Evolutionary conservation across 1,139 yeast genomes (phyloP), one percentile per base, ranked within the genome.

Genomic region (Taiozyma onychis): DNA sequence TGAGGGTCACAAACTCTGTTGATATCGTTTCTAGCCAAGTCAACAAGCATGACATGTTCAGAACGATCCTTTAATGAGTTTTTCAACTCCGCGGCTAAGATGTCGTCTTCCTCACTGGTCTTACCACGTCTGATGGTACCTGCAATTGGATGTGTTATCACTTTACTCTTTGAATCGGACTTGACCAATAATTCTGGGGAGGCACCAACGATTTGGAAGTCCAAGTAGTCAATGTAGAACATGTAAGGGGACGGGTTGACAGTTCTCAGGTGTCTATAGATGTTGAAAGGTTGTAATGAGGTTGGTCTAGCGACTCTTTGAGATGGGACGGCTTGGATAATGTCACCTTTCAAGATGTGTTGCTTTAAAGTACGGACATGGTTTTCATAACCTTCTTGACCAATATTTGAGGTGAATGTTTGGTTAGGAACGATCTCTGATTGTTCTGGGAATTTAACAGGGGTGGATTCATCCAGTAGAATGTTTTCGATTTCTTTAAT

Each of bases 21-120:
- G 61, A 93, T 83, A 65, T 93, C 99, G 65, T 93, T 93, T 66
- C 99, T 80, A 5, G 99, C 99, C 64, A 93, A 77, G 69, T 93
- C 99, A 28, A 93, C 99, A 71, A 93, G 80, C 99, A 93, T 93
- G 52, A 93, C 95, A 68, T 93, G 99, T 70, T 93, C 99, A 1
- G 99, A 97, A 48, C 97, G 80, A 68, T 93, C 99, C 66, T 93
- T 93, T 56, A 85, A 72, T 18, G 96, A 87, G n/a, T 82, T 71
- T 60, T 88, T 76, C 58, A 93, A 78, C 51, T 81, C 80, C 26
- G 76, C 75, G 4, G 98, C 97, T 51, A 90, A 77, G 54, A 72
- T 73, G 63, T 91, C 97, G 64, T 93, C 99, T 67, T 93, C 98
- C 61, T 89, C 96, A 24, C 83, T 75, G 11, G 98, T 89, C 62